phyloP scores from a whole-genome alignment of 345 rosid species.

The Cardiospermum halicacabum region DNA sequence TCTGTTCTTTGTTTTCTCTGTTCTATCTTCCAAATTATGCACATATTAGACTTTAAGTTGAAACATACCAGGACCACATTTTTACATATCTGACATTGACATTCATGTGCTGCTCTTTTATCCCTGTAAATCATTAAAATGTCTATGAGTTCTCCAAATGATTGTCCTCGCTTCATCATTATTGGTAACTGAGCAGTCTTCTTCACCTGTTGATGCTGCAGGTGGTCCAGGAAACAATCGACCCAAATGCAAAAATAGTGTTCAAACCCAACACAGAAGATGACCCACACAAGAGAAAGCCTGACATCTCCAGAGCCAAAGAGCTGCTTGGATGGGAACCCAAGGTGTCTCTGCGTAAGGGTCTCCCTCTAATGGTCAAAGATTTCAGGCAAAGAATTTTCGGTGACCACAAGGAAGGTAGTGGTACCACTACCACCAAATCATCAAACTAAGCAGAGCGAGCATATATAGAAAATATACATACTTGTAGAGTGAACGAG shows the following conservation, averaged over 20 bases:
- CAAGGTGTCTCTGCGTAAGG: constrained; percentile 75
- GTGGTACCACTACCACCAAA: constrained; percentile 24
- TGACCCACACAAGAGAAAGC: constrained; percentile 99
- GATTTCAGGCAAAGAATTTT: constrained; percentile 92
- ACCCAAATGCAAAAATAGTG: constrained; percentile 89
- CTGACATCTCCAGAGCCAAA: constrained; percentile 86
- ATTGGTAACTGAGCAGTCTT: not conserved
- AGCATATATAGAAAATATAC: too few relatives aligned
- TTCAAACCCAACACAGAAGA: constrained; percentile 93
- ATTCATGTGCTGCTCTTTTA: not conserved
- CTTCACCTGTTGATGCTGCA: constrained; percentile 25
- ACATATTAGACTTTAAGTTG: too few relatives aligned
- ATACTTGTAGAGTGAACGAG: constrained; percentile 2
- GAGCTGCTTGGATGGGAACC: constrained; percentile 94
- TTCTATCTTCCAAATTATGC: too few relatives aligned
- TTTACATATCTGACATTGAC: not conserved
- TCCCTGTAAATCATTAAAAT: not conserved
- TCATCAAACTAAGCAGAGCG: constrained; percentile 32
- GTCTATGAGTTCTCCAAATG: not conserved
- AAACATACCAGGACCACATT: too few relatives aligned
- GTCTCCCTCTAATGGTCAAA: constrained; percentile 89
- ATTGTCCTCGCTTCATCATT: not conserved
- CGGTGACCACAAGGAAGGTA: constrained; percentile 78
- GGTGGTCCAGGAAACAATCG: constrained; percentile 98
- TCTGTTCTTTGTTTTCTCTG: not conserved